A percentile compares a stretch with the other conserved stretches of the same genome.
These are phyloP conservation scores for Boletus sp. DNA, from an alignment of 768 basidiomycete species.

Conservation along the genomic window DNA sequence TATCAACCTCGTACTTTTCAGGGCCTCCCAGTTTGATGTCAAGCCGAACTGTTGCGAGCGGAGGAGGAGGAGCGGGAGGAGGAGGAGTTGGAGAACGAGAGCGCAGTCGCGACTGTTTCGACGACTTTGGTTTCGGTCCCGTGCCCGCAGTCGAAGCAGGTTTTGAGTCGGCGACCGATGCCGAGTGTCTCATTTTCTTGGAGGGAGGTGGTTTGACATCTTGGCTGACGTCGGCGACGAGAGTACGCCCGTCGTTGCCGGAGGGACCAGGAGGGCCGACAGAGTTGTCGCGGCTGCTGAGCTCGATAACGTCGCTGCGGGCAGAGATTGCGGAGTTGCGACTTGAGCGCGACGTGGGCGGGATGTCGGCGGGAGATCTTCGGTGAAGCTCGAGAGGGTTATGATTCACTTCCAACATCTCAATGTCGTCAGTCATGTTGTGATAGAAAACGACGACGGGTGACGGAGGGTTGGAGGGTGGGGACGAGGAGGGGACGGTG, in stretches of 20 bases:
- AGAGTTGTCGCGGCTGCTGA: conserved; percentile 33
- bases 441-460: neutral
- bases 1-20: conserved; percentile 72
- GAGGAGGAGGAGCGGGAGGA: conserved; percentile 44
- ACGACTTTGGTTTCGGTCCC: conserved; percentile 52
- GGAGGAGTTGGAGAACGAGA: conserved; percentile 60
- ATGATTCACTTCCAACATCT: conserved; percentile 24
- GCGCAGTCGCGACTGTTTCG: conserved; percentile 42
- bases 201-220: conserved; percentile 29
- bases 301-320: conserved; percentile 27
- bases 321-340: conserved; percentile 19
- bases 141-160: conserved; percentile 31
- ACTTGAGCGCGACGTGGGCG: conserved; percentile 12
- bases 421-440: conserved; percentile 29
- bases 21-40: conserved; percentile 71
- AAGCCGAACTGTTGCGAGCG: conserved; percentile 63
- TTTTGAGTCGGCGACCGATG: conserved; percentile 24
- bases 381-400: neutral
- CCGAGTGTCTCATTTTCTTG: conserved; percentile 29
- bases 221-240: conserved; percentile 16
- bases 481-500: conserved; percentile 29
- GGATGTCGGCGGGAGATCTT: conserved; percentile 7
- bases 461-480: conserved; percentile 16
- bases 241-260: conserved; percentile 11
- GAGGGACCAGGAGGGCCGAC: conserved; percentile 8